These are phyloP conservation scores for Helminthosporium solani DNA, from an alignment of 2,329 filamentous ascomycete species.

Conservation along the genomic window DNA sequence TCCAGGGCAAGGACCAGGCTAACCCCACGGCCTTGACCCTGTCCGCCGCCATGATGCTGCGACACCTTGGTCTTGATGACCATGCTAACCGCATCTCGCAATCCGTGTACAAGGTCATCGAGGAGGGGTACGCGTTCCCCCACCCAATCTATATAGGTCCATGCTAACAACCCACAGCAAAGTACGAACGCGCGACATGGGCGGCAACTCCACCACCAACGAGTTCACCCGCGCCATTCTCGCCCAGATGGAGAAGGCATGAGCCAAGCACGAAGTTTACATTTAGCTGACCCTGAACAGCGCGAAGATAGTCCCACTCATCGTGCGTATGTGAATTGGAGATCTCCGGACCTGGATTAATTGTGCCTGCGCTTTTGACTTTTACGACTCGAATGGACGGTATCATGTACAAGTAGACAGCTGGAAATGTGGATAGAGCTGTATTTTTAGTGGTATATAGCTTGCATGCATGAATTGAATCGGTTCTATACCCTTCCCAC, in stretches of 20 bases:
- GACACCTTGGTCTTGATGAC: conserved; percentile 94
- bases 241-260: conserved; percentile 79
- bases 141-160: neutral
- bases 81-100: conserved; percentile 98
- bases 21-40: conserved; percentile 97
- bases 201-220: conserved; percentile 83
- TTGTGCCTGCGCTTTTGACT: conserved; percentile 7
- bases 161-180: conserved; percentile 59
- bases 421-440: conserved; percentile 40
- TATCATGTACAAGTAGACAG: conserved; percentile 33
- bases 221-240: conserved; percentile 94
- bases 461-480: conserved; percentile 39
- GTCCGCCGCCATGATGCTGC: conserved; percentile 93
- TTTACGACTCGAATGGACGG: conserved; percentile 25
- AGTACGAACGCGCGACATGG: conserved; percentile 92
- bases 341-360: conserved; percentile 5
- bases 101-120: conserved; percentile 78
- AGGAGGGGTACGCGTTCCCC: conserved; percentile 71
- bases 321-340: conserved; percentile 10
- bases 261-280: conserved; percentile 10
- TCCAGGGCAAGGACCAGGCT: conserved; percentile 99
- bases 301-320: conserved; percentile 11
- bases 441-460: conserved; percentile 47
- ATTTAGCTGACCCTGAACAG: conserved; percentile 18
- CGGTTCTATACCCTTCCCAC: conserved; percentile 22